phyloP scores from a whole-genome alignment of 2,329 filamentous ascomycete genomes.

The Parastagonospora nodorum region DNA sequence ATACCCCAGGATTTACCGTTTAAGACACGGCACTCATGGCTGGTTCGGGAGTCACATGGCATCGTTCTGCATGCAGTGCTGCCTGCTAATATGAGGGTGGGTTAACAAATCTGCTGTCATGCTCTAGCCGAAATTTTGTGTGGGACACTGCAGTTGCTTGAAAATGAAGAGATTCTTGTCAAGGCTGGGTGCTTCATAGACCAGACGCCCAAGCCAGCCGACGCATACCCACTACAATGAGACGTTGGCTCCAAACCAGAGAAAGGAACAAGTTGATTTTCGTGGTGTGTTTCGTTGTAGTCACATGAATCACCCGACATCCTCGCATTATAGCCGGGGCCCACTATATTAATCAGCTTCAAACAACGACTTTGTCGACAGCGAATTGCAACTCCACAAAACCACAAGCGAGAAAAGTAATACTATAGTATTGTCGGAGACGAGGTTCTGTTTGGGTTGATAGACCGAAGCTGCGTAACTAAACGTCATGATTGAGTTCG shows the following conservation, averaged over 20 bases:
- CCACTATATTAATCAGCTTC: conserved; percentile 4
- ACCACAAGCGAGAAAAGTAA: not conserved
- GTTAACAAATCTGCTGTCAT: conserved; percentile 1
- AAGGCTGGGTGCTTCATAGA: no score
- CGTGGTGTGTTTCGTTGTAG: conserved; percentile 3
- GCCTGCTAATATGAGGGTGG: conserved; percentile 12
- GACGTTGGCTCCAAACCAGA: not conserved
- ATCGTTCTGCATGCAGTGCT: conserved; percentile 17
- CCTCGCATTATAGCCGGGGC: conserved; percentile 11
- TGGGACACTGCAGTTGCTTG: conserved; percentile 1
- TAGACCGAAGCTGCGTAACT: conserved; percentile 2
- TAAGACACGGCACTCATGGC: conserved; percentile 17
- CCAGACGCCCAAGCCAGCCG: no score
- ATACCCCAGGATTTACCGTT: conserved; percentile 23
- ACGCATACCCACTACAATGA: not conserved
- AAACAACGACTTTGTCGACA: conserved; percentile 10
- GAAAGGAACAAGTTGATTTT: not conserved
- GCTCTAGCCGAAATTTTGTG: not conserved
- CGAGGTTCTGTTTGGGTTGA: not conserved
- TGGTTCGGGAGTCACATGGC: conserved; percentile 20
- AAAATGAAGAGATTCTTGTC: not conserved
- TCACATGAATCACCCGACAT: conserved; percentile 8
- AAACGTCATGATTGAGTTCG: conserved; percentile 11
- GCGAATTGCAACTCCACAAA: not conserved
- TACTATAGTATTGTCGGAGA: not conserved